These are phyloP conservation scores for Phalaenopsis aphrodite DNA, from an alignment of 106 monocot species.

Conservation along the genomic window DNA sequence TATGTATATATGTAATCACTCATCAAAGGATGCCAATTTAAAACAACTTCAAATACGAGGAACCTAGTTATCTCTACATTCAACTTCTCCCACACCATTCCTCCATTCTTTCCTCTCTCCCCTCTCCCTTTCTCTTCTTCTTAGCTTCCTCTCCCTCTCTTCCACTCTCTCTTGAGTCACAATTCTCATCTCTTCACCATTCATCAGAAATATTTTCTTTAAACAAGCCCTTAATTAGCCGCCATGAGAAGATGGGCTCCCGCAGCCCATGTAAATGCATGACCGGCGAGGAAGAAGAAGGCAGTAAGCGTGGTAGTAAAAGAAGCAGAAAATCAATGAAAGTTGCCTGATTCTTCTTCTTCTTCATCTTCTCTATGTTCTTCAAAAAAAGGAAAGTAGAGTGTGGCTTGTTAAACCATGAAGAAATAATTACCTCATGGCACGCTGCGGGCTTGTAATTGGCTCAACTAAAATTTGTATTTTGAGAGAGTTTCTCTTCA, in stretches of 20 bases:
- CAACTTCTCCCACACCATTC: not conserved
- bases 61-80: conserved; percentile 16
- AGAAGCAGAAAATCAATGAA: not conserved
- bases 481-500: too few relatives aligned
- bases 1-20: not conserved
- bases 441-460: not conserved
- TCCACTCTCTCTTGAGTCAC: too few relatives aligned
- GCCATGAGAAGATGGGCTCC: not conserved
- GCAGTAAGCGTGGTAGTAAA: not conserved
- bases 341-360: not conserved
- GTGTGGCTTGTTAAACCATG: too few relatives aligned
- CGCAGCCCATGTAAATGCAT: conserved; percentile 3
- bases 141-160: not conserved
- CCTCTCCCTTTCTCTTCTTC: not conserved
- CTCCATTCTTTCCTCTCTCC: not conserved
- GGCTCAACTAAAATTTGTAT: too few relatives aligned
- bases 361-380: not conserved
- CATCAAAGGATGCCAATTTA: conserved; percentile 2
- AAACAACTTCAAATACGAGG: conserved; percentile 5
- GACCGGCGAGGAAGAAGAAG: conserved; percentile 5
- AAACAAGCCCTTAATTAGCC: not conserved
- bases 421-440: not conserved
- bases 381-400: not conserved
- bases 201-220: not conserved
- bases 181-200: not conserved